Evolutionary conservation across 768 basidiomycete species (phyloP).

Genomic region (Lentinus brumalis): DNA sequence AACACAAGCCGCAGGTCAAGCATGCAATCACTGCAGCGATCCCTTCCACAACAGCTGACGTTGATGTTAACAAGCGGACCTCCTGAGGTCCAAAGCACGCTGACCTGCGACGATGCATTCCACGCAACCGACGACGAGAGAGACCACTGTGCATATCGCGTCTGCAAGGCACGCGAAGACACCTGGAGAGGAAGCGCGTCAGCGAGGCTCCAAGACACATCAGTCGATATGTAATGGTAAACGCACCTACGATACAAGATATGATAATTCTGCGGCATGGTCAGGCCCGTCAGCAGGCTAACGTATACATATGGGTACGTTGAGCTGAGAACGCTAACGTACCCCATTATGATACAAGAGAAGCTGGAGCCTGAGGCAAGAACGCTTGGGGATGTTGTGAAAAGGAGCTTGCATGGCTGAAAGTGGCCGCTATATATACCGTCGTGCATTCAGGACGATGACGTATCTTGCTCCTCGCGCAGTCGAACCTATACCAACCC

Average conservation of each 20-base stretch:
- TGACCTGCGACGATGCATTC: constrained; percentile 15
- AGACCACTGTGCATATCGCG: constrained; percentile 13
- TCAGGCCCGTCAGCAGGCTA: no score
- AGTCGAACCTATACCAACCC: no score
- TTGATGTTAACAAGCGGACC: neutral
- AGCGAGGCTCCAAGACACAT: no score
- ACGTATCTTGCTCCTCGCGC: no score
- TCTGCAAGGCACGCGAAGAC: constrained; percentile 22
- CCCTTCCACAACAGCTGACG: constrained; percentile 10
- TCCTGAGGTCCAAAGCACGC: neutral
- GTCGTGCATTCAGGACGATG: no score
- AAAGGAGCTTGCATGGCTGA: no score
- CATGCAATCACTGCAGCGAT: constrained; percentile 5
- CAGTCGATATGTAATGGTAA: neutral
- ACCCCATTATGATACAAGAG: neutral
- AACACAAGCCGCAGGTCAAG: constrained; percentile 17
- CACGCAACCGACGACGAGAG: constrained; percentile 13
- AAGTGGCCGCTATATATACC: no score
- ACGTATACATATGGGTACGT: no score
- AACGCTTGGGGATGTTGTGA: no score
- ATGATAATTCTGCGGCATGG: constrained; percentile 16
- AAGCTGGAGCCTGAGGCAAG: no score
- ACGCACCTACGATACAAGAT: constrained; percentile 20
- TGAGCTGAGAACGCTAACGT: no score
- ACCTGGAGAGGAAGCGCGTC: neutral